phyloP scores from a whole-genome alignment of 768 basidiomycete genomes.

The Pleurotus pulmonarius region DNA sequence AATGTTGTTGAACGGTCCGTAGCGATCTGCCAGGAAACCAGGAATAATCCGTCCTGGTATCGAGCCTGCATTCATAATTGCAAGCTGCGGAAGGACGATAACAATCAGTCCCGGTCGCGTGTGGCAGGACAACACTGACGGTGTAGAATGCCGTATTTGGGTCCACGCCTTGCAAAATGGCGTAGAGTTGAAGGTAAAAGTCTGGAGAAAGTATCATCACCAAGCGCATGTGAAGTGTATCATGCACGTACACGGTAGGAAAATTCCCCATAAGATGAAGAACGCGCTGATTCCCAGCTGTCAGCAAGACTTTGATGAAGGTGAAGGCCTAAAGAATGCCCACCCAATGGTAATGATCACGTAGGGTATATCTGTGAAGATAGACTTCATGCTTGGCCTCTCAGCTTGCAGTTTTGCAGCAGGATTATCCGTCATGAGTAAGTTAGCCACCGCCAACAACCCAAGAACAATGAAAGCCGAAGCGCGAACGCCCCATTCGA shows the following conservation, averaged over 20 bases:
- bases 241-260: conserved; percentile 41
- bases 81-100: conserved; percentile 26
- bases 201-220: conserved; percentile 22
- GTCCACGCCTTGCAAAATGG: conserved; percentile 38
- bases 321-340: conserved; percentile 10
- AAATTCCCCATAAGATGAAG: conserved; percentile 40
- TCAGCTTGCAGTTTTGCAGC: neutral
- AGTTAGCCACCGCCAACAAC: conserved; percentile 32
- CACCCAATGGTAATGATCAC: conserved; percentile 32
- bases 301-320: neutral
- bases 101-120: neutral
- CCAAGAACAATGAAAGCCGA: conserved; percentile 34
- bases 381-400: conserved; percentile 14
- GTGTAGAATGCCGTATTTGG: conserved; percentile 42
- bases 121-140: conserved; percentile 20
- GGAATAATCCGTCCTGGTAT: conserved; percentile 54
- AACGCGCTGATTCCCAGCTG: conserved; percentile 25
- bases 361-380: conserved; percentile 36
- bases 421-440: conserved; percentile 28
- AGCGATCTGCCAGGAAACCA: conserved; percentile 46
- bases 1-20: conserved; percentile 48
- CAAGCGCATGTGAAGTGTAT: neutral
- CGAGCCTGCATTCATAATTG: conserved; percentile 49
- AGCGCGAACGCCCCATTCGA: conserved; percentile 42
- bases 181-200: conserved; percentile 54